A percentile compares a stretch with the other conserved stretches of the same genome.
These are phyloP conservation scores for Russula virescens DNA, from an alignment of 768 basidiomycete genomes.

Conservation along the genomic window DNA sequence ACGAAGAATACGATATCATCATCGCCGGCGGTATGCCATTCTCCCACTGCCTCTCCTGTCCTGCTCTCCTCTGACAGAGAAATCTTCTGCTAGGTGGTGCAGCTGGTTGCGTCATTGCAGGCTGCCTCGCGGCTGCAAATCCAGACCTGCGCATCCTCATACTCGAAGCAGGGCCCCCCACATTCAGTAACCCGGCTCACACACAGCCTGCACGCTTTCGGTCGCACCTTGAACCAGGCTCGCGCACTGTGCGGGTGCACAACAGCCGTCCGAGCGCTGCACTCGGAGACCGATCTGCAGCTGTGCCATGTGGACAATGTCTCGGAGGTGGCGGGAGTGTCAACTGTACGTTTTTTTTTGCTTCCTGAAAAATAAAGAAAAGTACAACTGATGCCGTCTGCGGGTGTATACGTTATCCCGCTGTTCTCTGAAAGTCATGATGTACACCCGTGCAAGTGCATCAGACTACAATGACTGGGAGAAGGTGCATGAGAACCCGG, in stretches of 20 bases:
- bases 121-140: slow-evolving; percentile 48
- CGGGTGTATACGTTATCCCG: too few species aligned
- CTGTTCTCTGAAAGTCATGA: slow-evolving; percentile 20
- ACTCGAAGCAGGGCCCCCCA: slow-evolving; percentile 53
- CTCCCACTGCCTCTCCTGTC: neutral
- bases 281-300: slow-evolving; percentile 39
- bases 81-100: slow-evolving; percentile 39
- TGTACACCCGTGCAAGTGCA: slow-evolving; percentile 53
- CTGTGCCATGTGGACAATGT: slow-evolving; percentile 44
- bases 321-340: slow-evolving; percentile 60
- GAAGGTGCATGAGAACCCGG: slow-evolving; percentile 42
- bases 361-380: neutral
- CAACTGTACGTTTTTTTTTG: slow-evolving; percentile 41
- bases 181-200: slow-evolving; percentile 41
- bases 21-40: slow-evolving; percentile 47
- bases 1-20: slow-evolving; percentile 41
- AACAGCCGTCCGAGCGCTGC: slow-evolving; percentile 36
- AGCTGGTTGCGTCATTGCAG: slow-evolving; percentile 49
- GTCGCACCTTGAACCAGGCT: slow-evolving; percentile 35
- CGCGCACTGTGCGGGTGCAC: slow-evolving; percentile 43
- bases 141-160: slow-evolving; percentile 52
- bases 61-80: neutral
- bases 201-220: slow-evolving; percentile 50
- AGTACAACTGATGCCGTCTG: too few species aligned
- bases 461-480: slow-evolving; percentile 68